Evolutionary conservation across 1,284 basidiomycete species (phyloP).

Genomic region (Ceratobasidium theobromae): DNA sequence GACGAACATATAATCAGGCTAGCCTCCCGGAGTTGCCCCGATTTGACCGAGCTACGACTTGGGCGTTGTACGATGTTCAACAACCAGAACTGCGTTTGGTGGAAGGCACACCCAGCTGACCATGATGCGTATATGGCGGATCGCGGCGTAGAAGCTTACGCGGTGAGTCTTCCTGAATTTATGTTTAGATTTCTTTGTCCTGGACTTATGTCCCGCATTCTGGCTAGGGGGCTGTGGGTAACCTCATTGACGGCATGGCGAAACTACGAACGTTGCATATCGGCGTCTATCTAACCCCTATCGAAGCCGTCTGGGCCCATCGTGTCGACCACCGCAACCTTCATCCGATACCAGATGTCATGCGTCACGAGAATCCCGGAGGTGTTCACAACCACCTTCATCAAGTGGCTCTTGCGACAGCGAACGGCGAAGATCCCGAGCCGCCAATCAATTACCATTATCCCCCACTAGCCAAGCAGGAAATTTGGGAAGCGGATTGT

Average conservation of each 20-base stretch:
- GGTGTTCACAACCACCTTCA: constrained; percentile 28
- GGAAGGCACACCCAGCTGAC: constrained; percentile 29
- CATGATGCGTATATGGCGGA: constrained; percentile 31
- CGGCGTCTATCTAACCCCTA: constrained; percentile 29
- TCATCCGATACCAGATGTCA: constrained; percentile 17
- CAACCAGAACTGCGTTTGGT: constrained; percentile 26
- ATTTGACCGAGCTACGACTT: constrained; percentile 13
- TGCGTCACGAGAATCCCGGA: constrained; percentile 24
- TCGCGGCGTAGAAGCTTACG: constrained; percentile 26
- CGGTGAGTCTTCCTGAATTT: not conserved
- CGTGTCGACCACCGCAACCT: constrained; percentile 22
- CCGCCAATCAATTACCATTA: constrained; percentile 28
- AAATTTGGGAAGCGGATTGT: constrained; percentile 29
- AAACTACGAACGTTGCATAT: constrained; percentile 13
- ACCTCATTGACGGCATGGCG: constrained; percentile 13
- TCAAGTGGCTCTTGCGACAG: constrained; percentile 24
- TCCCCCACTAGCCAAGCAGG: constrained; percentile 19
- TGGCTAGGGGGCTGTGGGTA: constrained; percentile 18
- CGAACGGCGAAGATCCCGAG: constrained; percentile 27
- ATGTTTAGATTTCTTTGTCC: not conserved
- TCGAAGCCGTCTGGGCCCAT: constrained; percentile 30
- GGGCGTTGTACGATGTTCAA: constrained; percentile 30
- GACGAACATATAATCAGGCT: constrained; percentile 27
- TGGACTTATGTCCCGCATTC: not conserved
- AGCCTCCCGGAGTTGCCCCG: constrained; percentile 3